phyloP scores from a whole-genome alignment of 2,329 filamentous ascomycete species.

The Fusarium goolgardi region DNA sequence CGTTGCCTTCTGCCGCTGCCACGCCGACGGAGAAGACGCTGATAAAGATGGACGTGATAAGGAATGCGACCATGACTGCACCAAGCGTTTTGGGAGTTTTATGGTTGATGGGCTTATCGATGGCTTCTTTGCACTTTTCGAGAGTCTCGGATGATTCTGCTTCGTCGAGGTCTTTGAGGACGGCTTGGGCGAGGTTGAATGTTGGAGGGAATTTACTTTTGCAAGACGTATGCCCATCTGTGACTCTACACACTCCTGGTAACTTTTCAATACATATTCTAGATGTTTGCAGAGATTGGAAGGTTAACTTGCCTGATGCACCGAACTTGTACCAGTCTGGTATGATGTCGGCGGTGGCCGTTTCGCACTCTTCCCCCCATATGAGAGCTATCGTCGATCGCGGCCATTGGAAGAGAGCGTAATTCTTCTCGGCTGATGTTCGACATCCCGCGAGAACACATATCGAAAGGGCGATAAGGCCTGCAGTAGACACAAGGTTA shows the following conservation, averaged over 20 bases:
- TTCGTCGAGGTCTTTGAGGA: slow-evolving; percentile 24
- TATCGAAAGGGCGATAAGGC: slow-evolving; percentile 33
- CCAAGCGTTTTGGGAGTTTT: slow-evolving; percentile 16
- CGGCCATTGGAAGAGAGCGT: slow-evolving; percentile 38
- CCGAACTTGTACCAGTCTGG: slow-evolving; percentile 34
- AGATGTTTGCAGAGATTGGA: accelerated
- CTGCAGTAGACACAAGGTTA: background rate
- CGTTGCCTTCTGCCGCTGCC: background rate
- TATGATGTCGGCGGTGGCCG: slow-evolving; percentile 20
- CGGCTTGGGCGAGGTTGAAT: slow-evolving; percentile 32
- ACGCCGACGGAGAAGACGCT: slow-evolving; percentile 26
- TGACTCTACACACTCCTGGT: slow-evolving; percentile 29
- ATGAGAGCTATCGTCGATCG: slow-evolving; percentile 27
- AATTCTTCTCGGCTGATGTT: slow-evolving; percentile 29
- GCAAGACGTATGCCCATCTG: slow-evolving; percentile 18
- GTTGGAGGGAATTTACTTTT: slow-evolving; percentile 27
- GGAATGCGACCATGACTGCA: slow-evolving; percentile 24
- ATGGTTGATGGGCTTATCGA: slow-evolving; percentile 27
- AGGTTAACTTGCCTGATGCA: slow-evolving; percentile 18
- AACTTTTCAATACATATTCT: background rate
- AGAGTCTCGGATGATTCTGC: slow-evolving; percentile 4
- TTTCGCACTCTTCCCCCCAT: slow-evolving; percentile 30
- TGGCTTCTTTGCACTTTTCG: slow-evolving; percentile 15
- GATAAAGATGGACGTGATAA: slow-evolving; percentile 31
- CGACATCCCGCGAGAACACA: slow-evolving; percentile 36